Conservation (phyloP, 2,329 filamentous ascomycete genomes). For the Curvularia eragrostidis region DNA sequence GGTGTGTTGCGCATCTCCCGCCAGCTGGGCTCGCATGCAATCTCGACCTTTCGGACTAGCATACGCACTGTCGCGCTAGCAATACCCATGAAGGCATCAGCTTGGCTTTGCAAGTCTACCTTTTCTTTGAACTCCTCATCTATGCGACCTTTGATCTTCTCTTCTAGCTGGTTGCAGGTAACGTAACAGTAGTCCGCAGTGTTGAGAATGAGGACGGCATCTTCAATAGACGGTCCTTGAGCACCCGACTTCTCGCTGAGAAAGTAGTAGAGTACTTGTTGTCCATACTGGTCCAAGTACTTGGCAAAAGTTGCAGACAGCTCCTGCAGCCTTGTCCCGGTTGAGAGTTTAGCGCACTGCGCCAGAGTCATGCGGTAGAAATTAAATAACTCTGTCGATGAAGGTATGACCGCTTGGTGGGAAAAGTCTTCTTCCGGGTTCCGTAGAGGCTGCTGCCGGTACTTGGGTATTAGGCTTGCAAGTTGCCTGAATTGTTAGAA, state of each 20-base stretch:
- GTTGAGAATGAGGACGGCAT: constrained; percentile 86
- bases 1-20: constrained; percentile 96
- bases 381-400: constrained; percentile 95
- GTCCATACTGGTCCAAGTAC: constrained; percentile 93
- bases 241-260: constrained; percentile 65
- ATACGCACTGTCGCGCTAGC: constrained; percentile 85
- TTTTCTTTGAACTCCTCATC: constrained; percentile 75
- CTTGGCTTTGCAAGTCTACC: constrained; percentile 90
- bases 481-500: constrained; percentile 63
- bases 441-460: constrained; percentile 80
- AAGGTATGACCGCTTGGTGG: constrained; percentile 84
- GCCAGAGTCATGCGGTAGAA: constrained; percentile 93
- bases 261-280: constrained; percentile 83
- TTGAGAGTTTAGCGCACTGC: constrained; percentile 95
- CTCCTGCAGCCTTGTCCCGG: constrained; percentile 83
- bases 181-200: constrained; percentile 97
- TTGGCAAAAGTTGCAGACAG: constrained; percentile 85
- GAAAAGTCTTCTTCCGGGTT: constrained; percentile 91
- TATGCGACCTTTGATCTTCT: constrained; percentile 90
- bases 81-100: constrained; percentile 93
- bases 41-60: constrained; percentile 82
- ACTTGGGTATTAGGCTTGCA: constrained; percentile 82
- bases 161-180: constrained; percentile 91
- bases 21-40: constrained; percentile 85
- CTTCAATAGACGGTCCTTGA: constrained; percentile 69